Evolutionary conservation across 2,329 filamentous ascomycete genomes (phyloP), one percentile per base, ranked within the genome.

Genomic region (Thelonectria blattea): DNA sequence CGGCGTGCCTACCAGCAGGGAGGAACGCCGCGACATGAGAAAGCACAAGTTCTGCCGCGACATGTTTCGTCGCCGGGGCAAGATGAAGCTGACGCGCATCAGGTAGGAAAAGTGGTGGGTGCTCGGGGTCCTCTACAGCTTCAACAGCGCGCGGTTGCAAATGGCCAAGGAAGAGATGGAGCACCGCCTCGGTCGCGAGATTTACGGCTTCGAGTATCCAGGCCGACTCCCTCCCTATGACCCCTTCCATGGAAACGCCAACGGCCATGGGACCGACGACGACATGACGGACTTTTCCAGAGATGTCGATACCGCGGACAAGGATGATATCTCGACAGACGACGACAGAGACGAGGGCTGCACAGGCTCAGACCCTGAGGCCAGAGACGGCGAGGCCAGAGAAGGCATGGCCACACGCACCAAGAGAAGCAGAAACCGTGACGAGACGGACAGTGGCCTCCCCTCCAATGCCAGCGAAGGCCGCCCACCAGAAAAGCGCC

Each of bases 91-190:
- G 46, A 15, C 18, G 15, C 22, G 20, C 2, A 37, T 56, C 5
- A 22, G 12, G 24, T 56, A 39, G 53, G 53, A 43, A 46, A 56
- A 56, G 47, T 56, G 53, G 53, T 56, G 53, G 53, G 47, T 56
- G 17, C 53, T 56, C 24, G 46, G 46, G 1, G 53, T 46, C 37
- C 45, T 56, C 37, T 56, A 56, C 24, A 39, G 53, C 17, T 18
- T 18, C 17, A 15, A 20, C 3, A 42, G 20, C 2, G n/a, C 34
- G 7, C 53, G 22, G 14, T 34, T 56, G n/a, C 27, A 18, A 22
- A n/a, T n/a, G 6, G 37, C 18, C 18, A 11, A 22, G 1, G 5
- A 9, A 17, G 39, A 45, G 17, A 24, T 56, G 14, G 20, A 20
- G 2, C 10, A 10, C 3, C 53, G 53, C 24, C 53, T 56, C 6